Evolutionary conservation across 164 flowering plant species (phyloP).

Genomic region (Tetrastigma voinierianum): DNA sequence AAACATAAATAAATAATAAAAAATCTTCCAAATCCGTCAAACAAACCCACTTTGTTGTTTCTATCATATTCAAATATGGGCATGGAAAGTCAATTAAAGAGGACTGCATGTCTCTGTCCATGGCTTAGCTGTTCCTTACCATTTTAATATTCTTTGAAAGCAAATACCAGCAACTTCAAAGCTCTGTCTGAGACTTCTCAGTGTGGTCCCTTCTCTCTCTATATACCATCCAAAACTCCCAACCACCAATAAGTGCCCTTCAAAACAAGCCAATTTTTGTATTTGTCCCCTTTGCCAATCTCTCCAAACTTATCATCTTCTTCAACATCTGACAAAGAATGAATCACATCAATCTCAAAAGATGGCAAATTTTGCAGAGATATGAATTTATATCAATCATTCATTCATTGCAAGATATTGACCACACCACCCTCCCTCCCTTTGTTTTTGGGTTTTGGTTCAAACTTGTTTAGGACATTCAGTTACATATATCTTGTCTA

Average conservation of each 20-base stretch:
- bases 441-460: not conserved
- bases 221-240: conserved; percentile 14
- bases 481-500: not conserved
- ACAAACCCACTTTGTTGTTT: not conserved
- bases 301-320: conserved; percentile 10
- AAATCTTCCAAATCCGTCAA: too few species aligned
- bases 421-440: not conserved
- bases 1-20: too few species aligned
- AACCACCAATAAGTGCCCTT: conserved; percentile 9
- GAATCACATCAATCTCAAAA: conserved; percentile 17
- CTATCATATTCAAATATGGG: not conserved
- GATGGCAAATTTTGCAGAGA: not conserved
- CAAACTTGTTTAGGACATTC: not conserved
- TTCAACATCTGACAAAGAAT: conserved; percentile 12
- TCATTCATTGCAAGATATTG: conserved; percentile 4
- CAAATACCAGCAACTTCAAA: conserved; percentile 15
- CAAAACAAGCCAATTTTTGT: conserved; percentile 18
- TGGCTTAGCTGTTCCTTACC: conserved; percentile 30
- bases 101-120: conserved; percentile 16
- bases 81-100: conserved; percentile 6
- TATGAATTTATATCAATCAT: conserved; percentile 2
- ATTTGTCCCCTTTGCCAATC: conserved; percentile 7
- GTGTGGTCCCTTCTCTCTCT: conserved; percentile 19
- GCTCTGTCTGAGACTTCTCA: conserved; percentile 1
- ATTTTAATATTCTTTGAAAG: conserved; percentile 12